phyloP scores from a whole-genome alignment of 495 filamentous ascomycete genomes.

The Penicillium taxi region DNA sequence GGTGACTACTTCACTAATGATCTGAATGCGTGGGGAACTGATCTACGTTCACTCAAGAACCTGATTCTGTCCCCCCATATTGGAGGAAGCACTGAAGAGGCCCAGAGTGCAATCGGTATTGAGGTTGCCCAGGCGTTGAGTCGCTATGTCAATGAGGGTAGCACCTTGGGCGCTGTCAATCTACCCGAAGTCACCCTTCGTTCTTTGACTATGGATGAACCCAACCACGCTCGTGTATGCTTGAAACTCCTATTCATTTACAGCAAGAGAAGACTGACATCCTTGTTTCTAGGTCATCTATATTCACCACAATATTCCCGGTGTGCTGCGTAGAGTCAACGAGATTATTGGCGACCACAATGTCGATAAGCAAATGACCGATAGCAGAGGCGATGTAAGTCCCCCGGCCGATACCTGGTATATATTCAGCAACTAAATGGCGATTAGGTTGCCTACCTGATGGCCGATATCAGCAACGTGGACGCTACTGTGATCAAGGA shows the following conservation, averaged over 20 bases:
- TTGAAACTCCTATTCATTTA: conserved; percentile 18
- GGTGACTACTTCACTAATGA: conserved; percentile 85
- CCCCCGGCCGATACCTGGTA: neutral
- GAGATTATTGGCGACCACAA: conserved; percentile 90
- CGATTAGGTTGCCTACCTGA: conserved; percentile 75
- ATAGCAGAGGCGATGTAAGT: conserved; percentile 80
- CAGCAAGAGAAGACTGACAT: conserved; percentile 3
- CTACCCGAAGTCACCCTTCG: conserved; percentile 89
- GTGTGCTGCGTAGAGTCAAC: conserved; percentile 91
- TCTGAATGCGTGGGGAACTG: conserved; percentile 82
- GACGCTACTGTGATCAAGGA: conserved; percentile 73
- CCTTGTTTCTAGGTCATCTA: conserved; percentile 59
- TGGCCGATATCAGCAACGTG: conserved; percentile 94
- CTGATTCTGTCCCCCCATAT: conserved; percentile 95
- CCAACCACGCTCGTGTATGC: conserved; percentile 75
- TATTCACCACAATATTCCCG: conserved; percentile 92
- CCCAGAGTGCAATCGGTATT: conserved; percentile 89
- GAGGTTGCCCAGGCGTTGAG: conserved; percentile 85
- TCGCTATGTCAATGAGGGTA: conserved; percentile 86
- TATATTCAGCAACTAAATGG: conserved; percentile 8
- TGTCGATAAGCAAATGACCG: conserved; percentile 96
- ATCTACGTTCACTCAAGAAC: conserved; percentile 80
- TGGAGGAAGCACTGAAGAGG: conserved; percentile 95
- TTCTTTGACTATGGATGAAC: conserved; percentile 77
- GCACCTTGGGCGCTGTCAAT: conserved; percentile 86